Evolutionary conservation across 225 moss, liverwort and hornwort species (phyloP).

Genomic region (Marchantia paleacea): DNA sequence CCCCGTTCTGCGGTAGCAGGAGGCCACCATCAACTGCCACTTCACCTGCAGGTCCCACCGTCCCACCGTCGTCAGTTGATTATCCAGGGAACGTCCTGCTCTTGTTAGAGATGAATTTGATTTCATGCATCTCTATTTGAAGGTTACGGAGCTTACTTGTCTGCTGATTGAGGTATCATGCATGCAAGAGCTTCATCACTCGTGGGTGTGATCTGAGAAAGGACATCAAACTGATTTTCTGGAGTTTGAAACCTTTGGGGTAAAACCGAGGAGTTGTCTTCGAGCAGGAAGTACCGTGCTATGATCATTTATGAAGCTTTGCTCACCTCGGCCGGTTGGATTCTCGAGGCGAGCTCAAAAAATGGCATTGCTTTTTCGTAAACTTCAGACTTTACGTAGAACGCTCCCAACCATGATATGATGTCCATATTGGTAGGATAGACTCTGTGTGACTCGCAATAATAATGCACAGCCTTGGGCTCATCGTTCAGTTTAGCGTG

Average conservation of each 20-base stretch:
- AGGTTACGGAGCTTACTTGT: too few species aligned
- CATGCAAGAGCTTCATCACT: too few species aligned
- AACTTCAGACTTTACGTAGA: constrained; percentile 78
- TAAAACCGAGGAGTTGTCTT: too few species aligned
- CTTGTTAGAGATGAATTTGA: too few species aligned
- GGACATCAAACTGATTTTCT: too few species aligned
- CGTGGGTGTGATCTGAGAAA: too few species aligned
- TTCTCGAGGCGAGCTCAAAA: constrained; percentile 75
- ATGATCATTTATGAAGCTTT: too few species aligned
- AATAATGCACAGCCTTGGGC: constrained; percentile 82
- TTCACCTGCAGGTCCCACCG: constrained; percentile 58
- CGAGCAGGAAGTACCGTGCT: too few species aligned
- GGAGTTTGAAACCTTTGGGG: too few species aligned
- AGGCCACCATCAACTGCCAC: constrained; percentile 96
- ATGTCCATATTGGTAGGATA: constrained; percentile 95
- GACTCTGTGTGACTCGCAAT: constrained; percentile 70
- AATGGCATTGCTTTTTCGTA: constrained; percentile 89
- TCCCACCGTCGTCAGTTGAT: neutral
- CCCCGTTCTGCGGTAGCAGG: constrained; percentile 78
- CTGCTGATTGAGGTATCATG: too few species aligned
- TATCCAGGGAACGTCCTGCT: too few species aligned
- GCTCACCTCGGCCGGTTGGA: constrained; percentile 69
- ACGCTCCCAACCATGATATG: constrained; percentile 87
- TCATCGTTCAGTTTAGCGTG: constrained; percentile 76
- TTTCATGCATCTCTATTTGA: too few species aligned